Evolutionary conservation across 2,329 filamentous ascomycete species (phyloP), one percentile per base, ranked within the genome.

Genomic region (Orbilia javanica): DNA sequence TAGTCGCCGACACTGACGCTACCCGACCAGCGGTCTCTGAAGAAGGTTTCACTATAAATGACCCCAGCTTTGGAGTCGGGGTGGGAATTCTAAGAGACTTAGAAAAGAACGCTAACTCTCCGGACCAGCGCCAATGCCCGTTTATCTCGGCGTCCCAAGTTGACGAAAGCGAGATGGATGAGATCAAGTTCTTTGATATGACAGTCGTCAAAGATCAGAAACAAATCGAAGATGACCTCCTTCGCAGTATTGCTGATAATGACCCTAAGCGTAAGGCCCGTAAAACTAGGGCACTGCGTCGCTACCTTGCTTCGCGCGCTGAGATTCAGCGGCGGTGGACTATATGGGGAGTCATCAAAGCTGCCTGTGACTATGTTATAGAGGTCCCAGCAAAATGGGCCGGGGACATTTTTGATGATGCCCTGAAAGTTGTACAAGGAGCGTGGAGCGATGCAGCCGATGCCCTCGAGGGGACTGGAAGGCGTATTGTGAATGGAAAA

Each of bases 71-170:
- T 29, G 64, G 64, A 7, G 29, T 68, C 11, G 64, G 64, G 2
- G 62, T 66, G 10, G 62, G 62, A 11, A 18, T 66, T 22, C 44
- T 66, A 1, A 34, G 62, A 25, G 62, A 66, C 15, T 2, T 50
- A 5, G 62, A 50, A 20, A 36, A 34, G 3, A 52, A 66, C 36
- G 44, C 15, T 1, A 20, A 63, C 27, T 66, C 62, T 1, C 62
- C 62, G 4, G 62, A 66, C 25, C 62, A 66, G 25, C 62, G 62
- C 20, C 62, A 66, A 36, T 66, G 62, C 20, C 62, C 62, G 13
- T 50, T 50, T 15, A 36, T 39, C 20, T 31, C 42, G n/a, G 62
- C 62, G n/a, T 18, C 62, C 18, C 42, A 66, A 18, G 44, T 66
- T 42, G 62, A 66, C 27, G 62, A 66, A 39, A 66, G 4, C 8